Base-by-base conservation (phyloP, 352 stramenopile genomes). In the Phytophthora sp. region DNA sequence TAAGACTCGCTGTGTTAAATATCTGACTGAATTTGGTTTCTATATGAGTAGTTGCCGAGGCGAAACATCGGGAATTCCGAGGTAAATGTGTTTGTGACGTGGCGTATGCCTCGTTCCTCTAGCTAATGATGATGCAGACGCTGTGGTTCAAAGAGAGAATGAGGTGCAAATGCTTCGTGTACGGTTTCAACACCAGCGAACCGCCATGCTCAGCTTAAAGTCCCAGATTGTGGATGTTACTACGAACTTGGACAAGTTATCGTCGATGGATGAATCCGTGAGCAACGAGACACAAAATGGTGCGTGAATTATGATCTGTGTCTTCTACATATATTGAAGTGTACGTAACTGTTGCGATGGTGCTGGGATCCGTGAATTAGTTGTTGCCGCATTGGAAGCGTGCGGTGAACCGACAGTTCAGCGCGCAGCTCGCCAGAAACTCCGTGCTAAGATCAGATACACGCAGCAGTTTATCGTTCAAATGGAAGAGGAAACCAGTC, bases 401-500 rank as follows among this genome's bases (percentile, higher is more conserved):
- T 60, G 68, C 6, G 39, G 42, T 33, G 42, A 71, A 7, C 47
- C 74, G 11, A 70, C 72, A 27, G 38, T 59, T 27, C 57, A 71
- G 23, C 54, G 56, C n/a, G 23, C 65, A 16, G 63, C 74, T 27
- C 60, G 77, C 15, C 72, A 82, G 30, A 84, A 87, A 39, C 55
- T 88, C 16, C 63, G 65, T 55, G 70, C 64, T 11, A 88, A 89
- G 50, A 72, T 73, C 52, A 59, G 57, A 59, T 73, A 79, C 42
- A 76, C 86, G 11, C 23, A 76, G 18, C 60, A 85, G n/a, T 73
- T 80, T n/a, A 70, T 72, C 29, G 30, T 23, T n/a, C 65, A 88
- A 38, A 58, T 84, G 31, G 38, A 73, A 20, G 23, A 66, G n/a
- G 72, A 89, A 57, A 66, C 51, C 7, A 63, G 41, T 1, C 50